These are phyloP conservation scores for Phtheirospermum japonicum DNA, from an alignment of 257 asterid genomes.

Conservation along the genomic window DNA sequence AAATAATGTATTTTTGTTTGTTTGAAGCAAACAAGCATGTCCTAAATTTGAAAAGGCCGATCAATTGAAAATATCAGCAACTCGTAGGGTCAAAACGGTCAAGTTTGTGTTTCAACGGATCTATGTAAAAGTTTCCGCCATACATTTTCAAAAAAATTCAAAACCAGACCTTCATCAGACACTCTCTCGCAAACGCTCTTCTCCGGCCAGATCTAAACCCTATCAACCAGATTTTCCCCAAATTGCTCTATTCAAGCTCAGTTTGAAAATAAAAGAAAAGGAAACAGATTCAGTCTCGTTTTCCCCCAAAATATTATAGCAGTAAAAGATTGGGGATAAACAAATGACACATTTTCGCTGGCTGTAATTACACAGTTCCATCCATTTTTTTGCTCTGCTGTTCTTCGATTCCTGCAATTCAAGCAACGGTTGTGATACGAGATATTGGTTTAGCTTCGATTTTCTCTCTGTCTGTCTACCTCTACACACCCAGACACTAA, in stretches of 20 bases:
- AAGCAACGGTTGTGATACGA: slow-evolving; percentile 42
- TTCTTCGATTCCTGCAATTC: slow-evolving; percentile 45
- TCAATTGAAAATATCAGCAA: slow-evolving; percentile 5
- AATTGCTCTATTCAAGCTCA: slow-evolving; percentile 16
- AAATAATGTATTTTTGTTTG: no score
- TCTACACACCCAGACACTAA: slow-evolving; percentile 6
- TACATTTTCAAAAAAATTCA: slow-evolving; percentile 43
- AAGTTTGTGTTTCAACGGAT: slow-evolving; percentile 40
- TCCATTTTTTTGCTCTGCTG: not conserved
- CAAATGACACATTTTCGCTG: slow-evolving; percentile 12
- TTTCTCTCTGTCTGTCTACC: slow-evolving; percentile 8
- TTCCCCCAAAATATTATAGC: not conserved
- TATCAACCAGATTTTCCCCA: slow-evolving; percentile 9
- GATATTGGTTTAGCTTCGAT: no score
- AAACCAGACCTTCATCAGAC: slow-evolving; percentile 23
- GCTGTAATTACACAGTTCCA: slow-evolving; percentile 5
- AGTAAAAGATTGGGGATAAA: slow-evolving; percentile 18
- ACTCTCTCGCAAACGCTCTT: slow-evolving; percentile 22
- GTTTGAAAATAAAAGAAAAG: not conserved
- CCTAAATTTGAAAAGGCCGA: not conserved
- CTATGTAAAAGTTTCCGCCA: slow-evolving; percentile 40
- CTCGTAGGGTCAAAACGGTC: slow-evolving; percentile 45
- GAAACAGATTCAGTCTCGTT: not conserved
- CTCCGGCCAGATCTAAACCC: slow-evolving; percentile 27
- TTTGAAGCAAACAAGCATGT: not conserved